phyloP scores from a whole-genome alignment of 768 basidiomycete genomes.

The Pleurotus ostreatus region DNA sequence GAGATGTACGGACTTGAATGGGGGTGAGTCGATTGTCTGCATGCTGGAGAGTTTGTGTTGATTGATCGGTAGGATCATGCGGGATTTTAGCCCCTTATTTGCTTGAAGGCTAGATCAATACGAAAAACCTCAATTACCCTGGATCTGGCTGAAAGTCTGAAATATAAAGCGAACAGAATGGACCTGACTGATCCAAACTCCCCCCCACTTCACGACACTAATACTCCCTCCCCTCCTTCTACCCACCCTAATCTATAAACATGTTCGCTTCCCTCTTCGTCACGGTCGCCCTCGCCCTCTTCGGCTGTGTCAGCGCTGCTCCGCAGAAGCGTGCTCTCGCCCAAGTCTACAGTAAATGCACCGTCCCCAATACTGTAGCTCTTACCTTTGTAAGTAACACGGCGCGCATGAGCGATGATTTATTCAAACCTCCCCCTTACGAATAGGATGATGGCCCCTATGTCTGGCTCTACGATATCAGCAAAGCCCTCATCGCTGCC shows the following conservation, averaged over 20 bases:
- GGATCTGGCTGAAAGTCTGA: too few species aligned
- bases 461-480: conserved; percentile 31
- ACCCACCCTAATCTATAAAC: background rate
- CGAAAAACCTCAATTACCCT: background rate
- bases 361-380: conserved; percentile 32
- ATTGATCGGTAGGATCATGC: background rate
- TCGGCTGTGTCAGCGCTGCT: background rate
- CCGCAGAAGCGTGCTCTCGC: conserved; percentile 15
- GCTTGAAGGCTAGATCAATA: background rate
- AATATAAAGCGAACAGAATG: background rate
- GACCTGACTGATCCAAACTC: background rate
- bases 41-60: background rate
- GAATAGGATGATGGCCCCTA: conserved; percentile 41
- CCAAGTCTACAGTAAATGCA: conserved; percentile 31
- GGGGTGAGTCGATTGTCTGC: background rate
- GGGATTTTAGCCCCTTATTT: background rate
- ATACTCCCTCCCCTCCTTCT: background rate
- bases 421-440: background rate
- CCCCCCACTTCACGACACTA: background rate
- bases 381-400: conserved; percentile 32
- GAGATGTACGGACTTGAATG: too few species aligned
- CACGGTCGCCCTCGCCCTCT: conserved; percentile 1
- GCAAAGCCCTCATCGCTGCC: conserved; percentile 18
- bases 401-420: background rate
- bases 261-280: conserved; percentile 5